Evolutionary conservation across 345 rosid species (phyloP).

Genomic region (Erucastrum elatum): DNA sequence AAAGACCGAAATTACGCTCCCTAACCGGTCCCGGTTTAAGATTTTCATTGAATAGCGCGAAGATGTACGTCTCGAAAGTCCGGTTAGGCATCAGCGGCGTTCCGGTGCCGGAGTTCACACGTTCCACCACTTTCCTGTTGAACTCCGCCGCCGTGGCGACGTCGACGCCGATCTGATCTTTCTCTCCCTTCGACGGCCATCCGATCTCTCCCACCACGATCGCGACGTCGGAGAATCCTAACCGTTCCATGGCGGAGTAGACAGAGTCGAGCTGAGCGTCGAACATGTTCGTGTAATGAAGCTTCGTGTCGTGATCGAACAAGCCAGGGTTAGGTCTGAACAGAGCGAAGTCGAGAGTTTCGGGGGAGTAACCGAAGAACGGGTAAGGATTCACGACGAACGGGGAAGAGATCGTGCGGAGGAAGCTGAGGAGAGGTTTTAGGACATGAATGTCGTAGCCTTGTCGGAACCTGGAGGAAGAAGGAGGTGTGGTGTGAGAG

Average conservation of each 20-base stretch:
- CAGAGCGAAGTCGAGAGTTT: constrained; percentile 74
- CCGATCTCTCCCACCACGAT: constrained; percentile 88
- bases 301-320: constrained; percentile 50
- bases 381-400: constrained; percentile 92
- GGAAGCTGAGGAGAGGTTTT: constrained; percentile 79
- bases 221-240: constrained; percentile 69
- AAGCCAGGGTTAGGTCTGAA: constrained; percentile 68
- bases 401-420: constrained; percentile 56
- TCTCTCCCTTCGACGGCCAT: constrained; percentile 82
- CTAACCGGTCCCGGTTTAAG: constrained; percentile 70
- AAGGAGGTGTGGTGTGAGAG: constrained; percentile 67
- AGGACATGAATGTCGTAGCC: constrained; percentile 67
- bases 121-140: constrained; percentile 60
- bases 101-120: constrained; percentile 60
- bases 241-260: constrained; percentile 63
- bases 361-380: constrained; percentile 63
- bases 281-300: constrained; percentile 70
- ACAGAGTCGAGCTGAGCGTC: constrained; percentile 94
- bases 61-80: constrained; percentile 82
- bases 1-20: constrained; percentile 76
- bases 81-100: constrained; percentile 88
- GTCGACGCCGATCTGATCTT: constrained; percentile 58
- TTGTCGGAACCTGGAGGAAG: constrained; percentile 59
- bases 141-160: constrained; percentile 57
- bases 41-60: constrained; percentile 83